A percentile compares a stretch with the other conserved stretches of the same genome.
phyloP scores from a whole-genome alignment of 2,329 filamentous ascomycete genomes.

The Fusarium torulosum region DNA sequence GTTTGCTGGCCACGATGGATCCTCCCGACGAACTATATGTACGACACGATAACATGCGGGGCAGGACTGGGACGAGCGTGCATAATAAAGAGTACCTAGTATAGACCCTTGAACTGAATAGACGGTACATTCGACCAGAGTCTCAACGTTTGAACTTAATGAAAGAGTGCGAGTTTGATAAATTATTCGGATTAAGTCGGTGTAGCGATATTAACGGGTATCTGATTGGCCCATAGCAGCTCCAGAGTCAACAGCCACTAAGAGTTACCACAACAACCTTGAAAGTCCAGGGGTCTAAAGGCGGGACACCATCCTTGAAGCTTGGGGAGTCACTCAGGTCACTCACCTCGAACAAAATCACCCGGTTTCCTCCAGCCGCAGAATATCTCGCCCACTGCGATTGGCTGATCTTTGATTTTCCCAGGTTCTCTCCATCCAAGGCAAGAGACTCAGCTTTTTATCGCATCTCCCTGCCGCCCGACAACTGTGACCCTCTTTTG shows the following conservation, averaged over 20 bases:
- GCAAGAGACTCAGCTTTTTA: slow-evolving; percentile 38
- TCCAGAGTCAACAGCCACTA: slow-evolving; percentile 39
- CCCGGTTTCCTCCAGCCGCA: slow-evolving; percentile 46
- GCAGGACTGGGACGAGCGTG: slow-evolving; percentile 14
- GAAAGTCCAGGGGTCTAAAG: slow-evolving; percentile 20
- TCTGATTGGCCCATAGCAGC: slow-evolving; percentile 20
- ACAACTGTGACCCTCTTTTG: slow-evolving; percentile 26
- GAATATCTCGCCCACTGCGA: slow-evolving; percentile 46
- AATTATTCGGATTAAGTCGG: slow-evolving; percentile 26
- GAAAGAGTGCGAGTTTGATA: neutral
- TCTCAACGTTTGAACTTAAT: neutral
- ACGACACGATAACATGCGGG: slow-evolving; percentile 31
- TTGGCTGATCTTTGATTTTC: slow-evolving; percentile 42
- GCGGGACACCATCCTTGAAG: slow-evolving; percentile 32
- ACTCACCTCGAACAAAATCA: slow-evolving; percentile 43
- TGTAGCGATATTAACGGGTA: slow-evolving; percentile 13
- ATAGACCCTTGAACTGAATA: slow-evolving; percentile 5
- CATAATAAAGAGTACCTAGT: slow-evolving; percentile 20
- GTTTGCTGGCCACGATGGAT: slow-evolving; percentile 25
- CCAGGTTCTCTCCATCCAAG: slow-evolving; percentile 33
- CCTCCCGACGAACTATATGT: slow-evolving; percentile 25
- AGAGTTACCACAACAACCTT: slow-evolving; percentile 39
- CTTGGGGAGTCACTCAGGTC: slow-evolving; percentile 35
- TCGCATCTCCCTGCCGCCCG: slow-evolving; percentile 25
- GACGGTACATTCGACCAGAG: neutral